Percentiles rank a stretch among this genome's conserved stretches.
phyloP scores from a whole-genome alignment of 140 eudicot species.

The Cichorium intybus region DNA sequence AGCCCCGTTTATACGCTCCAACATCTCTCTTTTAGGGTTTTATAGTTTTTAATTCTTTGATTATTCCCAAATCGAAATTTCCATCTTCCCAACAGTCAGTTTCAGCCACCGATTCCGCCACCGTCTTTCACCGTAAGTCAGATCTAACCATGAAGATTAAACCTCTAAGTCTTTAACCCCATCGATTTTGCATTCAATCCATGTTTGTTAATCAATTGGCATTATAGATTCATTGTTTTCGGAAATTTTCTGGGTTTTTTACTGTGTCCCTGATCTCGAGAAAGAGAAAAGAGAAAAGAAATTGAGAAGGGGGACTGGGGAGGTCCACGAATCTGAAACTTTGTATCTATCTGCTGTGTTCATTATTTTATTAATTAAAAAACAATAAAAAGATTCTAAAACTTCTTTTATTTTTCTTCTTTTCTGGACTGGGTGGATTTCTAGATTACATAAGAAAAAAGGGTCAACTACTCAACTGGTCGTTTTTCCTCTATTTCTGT shows the following conservation, averaged over 20 bases:
- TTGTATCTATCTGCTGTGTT: slow-evolving; percentile 38
- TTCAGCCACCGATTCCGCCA: slow-evolving; percentile 4
- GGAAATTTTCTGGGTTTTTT: not conserved
- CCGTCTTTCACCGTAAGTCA: slow-evolving; percentile 37
- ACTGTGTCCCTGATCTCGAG: slow-evolving; percentile 10
- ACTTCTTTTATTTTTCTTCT: slow-evolving; percentile 4
- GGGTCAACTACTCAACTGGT: slow-evolving; percentile 37
- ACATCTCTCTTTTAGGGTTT: slow-evolving; percentile 14
- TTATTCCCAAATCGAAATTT: slow-evolving; percentile 17
- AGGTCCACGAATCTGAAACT: slow-evolving; percentile 47
- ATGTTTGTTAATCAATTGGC: not conserved
- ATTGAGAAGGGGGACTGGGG: not conserved
- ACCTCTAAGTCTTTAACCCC: not conserved
- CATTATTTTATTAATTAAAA: slow-evolving; percentile 13
- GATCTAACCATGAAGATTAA: slow-evolving; percentile 18
- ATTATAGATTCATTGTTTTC: not conserved
- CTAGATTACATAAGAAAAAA: slow-evolving; percentile 7
- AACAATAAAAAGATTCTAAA: slow-evolving; percentile 35
- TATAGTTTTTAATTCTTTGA: slow-evolving; percentile 3
- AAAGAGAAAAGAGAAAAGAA: not conserved
- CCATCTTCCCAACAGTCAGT: slow-evolving; percentile 1
- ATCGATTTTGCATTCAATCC: not conserved
- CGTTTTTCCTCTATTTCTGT: slow-evolving; percentile 25
- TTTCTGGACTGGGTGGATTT: slow-evolving; percentile 9
- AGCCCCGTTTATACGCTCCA: not conserved